A percentile compares a stretch with the other conserved stretches of the same genome.
These are phyloP conservation scores for Brasilioporus rufonigricans DNA, from an alignment of 768 basidiomycete genomes.

Conservation along the genomic window DNA sequence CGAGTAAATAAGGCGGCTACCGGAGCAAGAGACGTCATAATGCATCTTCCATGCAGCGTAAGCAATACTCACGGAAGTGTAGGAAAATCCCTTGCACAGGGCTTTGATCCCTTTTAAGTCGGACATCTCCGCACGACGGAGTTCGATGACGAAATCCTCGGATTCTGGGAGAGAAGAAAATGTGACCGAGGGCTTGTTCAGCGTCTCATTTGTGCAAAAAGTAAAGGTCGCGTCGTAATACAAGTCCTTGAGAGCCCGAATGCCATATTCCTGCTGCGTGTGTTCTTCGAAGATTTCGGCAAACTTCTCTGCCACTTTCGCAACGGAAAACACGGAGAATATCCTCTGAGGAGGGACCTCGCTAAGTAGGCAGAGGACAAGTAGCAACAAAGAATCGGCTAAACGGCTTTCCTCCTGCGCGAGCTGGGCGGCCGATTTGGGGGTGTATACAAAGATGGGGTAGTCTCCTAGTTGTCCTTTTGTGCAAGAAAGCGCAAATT, in stretches of 20 bases:
- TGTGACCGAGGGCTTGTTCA: conserved; percentile 21
- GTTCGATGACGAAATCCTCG: conserved; percentile 20
- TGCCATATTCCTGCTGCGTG: conserved; percentile 1
- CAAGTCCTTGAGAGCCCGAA: conserved; percentile 34
- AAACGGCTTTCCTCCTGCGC: conserved; percentile 21
- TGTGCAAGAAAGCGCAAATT: conserved; percentile 59
- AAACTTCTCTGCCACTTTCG: conserved; percentile 46
- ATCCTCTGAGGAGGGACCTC: conserved; percentile 41
- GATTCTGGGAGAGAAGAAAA: conserved; percentile 1
- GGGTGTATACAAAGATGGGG: conserved; percentile 63
- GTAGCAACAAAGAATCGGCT: conserved; percentile 37
- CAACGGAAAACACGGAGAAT: conserved; percentile 65
- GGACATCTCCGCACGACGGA: conserved; percentile 33
- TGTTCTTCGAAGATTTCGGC: conserved; percentile 44
- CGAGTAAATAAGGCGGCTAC: conserved; percentile 57
- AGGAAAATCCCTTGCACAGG: conserved; percentile 57
- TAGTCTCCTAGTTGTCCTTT: conserved; percentile 54
- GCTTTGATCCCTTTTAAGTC: conserved; percentile 38
- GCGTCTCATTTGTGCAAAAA: conserved; percentile 48
- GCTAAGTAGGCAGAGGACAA: conserved; percentile 41
- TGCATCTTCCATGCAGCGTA: background rate
- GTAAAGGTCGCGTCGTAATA: conserved; percentile 65
- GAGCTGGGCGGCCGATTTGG: conserved; percentile 40
- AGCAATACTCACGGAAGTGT: conserved; percentile 47
- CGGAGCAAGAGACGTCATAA: background rate